A percentile compares a stretch with the other conserved stretches of the same genome.
These are phyloP conservation scores for Coniochaeta ligniaria DNA, from an alignment of 2,329 filamentous ascomycete genomes.

Conservation along the genomic window DNA sequence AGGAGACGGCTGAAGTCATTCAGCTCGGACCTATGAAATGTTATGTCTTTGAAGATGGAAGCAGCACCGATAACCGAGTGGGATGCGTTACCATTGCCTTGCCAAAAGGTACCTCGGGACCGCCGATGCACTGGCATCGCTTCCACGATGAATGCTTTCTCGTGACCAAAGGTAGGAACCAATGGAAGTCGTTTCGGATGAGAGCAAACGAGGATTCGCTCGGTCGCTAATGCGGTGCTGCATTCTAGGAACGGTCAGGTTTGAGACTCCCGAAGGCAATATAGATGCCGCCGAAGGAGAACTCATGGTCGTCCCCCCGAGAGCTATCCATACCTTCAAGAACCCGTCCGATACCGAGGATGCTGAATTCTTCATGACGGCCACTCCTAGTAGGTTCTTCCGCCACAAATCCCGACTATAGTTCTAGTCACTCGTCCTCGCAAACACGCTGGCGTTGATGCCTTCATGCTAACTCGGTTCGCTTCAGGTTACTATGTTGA, in stretches of 20 bases:
- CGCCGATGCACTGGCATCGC: constrained; percentile 29
- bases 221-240: background rate
- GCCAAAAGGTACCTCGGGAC: constrained; percentile 22
- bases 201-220: background rate
- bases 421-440: background rate
- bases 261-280: constrained; percentile 24
- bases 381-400: constrained; percentile 19
- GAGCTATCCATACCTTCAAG: constrained; percentile 26
- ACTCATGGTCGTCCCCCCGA: constrained; percentile 26
- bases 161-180: constrained; percentile 20
- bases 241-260: constrained; percentile 18
- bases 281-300: constrained; percentile 21
- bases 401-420: background rate
- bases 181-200: background rate
- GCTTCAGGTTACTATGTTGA: constrained; percentile 25
- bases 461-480: constrained; percentile 4
- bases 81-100: constrained; percentile 22
- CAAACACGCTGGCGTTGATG: background rate
- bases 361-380: constrained; percentile 28
- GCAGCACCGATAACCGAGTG: constrained; percentile 24
- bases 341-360: constrained; percentile 24
- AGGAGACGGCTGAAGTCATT: constrained; percentile 21
- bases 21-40: constrained; percentile 23
- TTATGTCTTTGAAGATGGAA: constrained; percentile 26
- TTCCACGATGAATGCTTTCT: constrained; percentile 29